phyloP scores from a whole-genome alignment of 2,329 filamentous ascomycete species.

The Zymoseptoria brevis region DNA sequence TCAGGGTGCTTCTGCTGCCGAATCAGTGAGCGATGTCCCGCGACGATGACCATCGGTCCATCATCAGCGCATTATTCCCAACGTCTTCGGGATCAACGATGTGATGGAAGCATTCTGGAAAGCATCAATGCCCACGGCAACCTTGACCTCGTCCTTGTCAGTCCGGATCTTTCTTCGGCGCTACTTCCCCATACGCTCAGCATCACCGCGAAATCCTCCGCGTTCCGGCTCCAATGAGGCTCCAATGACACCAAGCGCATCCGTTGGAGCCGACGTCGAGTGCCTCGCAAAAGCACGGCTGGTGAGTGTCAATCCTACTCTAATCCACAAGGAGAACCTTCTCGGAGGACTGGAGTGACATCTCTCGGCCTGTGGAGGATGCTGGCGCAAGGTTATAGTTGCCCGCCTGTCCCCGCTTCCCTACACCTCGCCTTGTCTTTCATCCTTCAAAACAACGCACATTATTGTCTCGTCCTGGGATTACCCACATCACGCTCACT shows the following conservation, averaged over 20 bases:
- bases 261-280: background rate
- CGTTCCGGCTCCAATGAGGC: background rate
- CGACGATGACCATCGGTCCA: background rate
- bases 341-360: background rate
- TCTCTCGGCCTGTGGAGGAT: background rate
- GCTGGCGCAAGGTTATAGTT: background rate
- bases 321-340: background rate
- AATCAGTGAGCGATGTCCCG: background rate
- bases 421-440: background rate
- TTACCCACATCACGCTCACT: background rate
- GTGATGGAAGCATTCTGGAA: background rate
- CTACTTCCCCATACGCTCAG: background rate
- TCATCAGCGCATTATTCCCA: background rate
- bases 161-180: constrained; percentile 1
- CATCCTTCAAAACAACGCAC: background rate
- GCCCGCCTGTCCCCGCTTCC: background rate
- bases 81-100: background rate
- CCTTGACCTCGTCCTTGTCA: background rate
- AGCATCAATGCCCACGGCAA: no score
- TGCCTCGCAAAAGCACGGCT: background rate
- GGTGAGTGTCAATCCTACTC: background rate
- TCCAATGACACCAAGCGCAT: background rate
- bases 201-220: background rate
- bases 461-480: background rate
- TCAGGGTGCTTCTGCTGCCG: background rate